These are phyloP conservation scores for Arachnopeziza araneosa DNA, from an alignment of 2,329 filamentous ascomycete genomes.

Conservation along the genomic window DNA sequence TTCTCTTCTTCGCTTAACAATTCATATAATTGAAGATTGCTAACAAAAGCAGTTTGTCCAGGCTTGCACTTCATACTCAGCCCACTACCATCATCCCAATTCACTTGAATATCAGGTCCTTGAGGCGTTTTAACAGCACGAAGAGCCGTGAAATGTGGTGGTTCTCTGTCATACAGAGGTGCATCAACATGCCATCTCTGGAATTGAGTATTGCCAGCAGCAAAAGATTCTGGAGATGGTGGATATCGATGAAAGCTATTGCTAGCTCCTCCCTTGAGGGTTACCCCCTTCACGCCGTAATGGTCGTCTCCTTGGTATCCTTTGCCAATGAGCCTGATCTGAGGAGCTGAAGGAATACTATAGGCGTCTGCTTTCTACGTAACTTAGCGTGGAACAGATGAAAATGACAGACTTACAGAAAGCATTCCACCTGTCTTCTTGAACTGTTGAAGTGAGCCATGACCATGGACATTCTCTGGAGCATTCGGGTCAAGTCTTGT, in stretches of 20 bases:
- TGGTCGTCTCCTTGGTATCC: slow-evolving; percentile 40
- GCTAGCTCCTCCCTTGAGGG: slow-evolving; percentile 25
- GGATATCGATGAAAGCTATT: slow-evolving; percentile 35
- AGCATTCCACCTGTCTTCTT: slow-evolving; percentile 37
- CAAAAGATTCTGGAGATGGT: slow-evolving; percentile 33
- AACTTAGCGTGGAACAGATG: background rate
- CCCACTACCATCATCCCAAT: slow-evolving; percentile 40
- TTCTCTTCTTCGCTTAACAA: slow-evolving; percentile 39
- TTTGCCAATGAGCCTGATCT: slow-evolving; percentile 41
- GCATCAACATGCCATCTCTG: slow-evolving; percentile 46
- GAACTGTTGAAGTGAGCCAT: slow-evolving; percentile 38
- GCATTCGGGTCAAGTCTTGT: slow-evolving; percentile 38
- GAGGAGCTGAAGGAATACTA: slow-evolving; percentile 38
- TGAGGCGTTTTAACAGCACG: slow-evolving; percentile 36
- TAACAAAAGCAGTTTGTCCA: slow-evolving; percentile 40
- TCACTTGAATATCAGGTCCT: slow-evolving; percentile 32
- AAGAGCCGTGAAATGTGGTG: slow-evolving; percentile 39
- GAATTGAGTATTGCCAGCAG: slow-evolving; percentile 38
- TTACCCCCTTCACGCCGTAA: slow-evolving; percentile 37
- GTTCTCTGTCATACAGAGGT: slow-evolving; percentile 37
- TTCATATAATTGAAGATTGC: slow-evolving; percentile 37
- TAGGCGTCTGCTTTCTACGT: slow-evolving; percentile 30
- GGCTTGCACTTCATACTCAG: slow-evolving; percentile 38
- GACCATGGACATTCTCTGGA: slow-evolving; percentile 35
- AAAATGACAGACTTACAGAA: slow-evolving; percentile 21